Evolutionary conservation across 2,329 filamentous ascomycete species (phyloP).

Genomic region (Dactylellina haptotyla): DNA sequence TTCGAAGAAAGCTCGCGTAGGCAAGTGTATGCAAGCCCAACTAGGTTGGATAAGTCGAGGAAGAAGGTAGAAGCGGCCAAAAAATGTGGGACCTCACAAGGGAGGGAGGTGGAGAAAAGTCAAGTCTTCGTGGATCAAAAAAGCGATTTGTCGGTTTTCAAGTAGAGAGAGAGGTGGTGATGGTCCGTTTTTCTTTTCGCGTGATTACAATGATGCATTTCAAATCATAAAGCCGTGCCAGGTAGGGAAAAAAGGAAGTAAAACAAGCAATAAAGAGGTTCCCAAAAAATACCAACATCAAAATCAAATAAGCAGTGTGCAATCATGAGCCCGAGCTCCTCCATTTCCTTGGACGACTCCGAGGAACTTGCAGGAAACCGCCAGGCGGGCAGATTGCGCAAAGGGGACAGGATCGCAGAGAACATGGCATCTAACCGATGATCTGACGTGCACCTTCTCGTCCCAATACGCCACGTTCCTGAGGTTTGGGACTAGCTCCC

Average conservation of each 20-base stretch:
- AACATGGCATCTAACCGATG: conserved; percentile 68
- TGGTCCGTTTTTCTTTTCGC: conserved; percentile 41
- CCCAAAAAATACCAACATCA: conserved; percentile 32
- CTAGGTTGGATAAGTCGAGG: background rate
- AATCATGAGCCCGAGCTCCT: conserved; percentile 31
- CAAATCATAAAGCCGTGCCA: conserved; percentile 52
- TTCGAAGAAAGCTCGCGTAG: conserved; percentile 19
- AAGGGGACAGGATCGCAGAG: conserved; percentile 25
- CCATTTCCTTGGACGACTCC: conserved; percentile 5
- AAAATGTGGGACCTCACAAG: conserved; percentile 23
- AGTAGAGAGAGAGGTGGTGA: too few relatives aligned
- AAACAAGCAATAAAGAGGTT: conserved; percentile 22
- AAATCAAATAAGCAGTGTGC: too few relatives aligned
- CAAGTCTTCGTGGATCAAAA: conserved; percentile 4
- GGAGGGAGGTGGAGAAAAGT: conserved; percentile 15
- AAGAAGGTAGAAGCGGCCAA: conserved; percentile 33
- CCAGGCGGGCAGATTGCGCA: conserved; percentile 50
- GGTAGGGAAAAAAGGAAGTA: conserved; percentile 43
- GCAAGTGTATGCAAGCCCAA: background rate
- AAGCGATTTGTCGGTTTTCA: conserved; percentile 25
- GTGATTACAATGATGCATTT: conserved; percentile 53
- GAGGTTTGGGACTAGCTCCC: conserved; percentile 91
- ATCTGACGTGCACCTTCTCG: conserved; percentile 92
- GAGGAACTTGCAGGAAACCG: conserved; percentile 31
- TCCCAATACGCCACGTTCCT: conserved; percentile 89